These are phyloP conservation scores for Colletotrichum nymphaeae DNA, from an alignment of 2,329 filamentous ascomycete species.

Conservation along the genomic window DNA sequence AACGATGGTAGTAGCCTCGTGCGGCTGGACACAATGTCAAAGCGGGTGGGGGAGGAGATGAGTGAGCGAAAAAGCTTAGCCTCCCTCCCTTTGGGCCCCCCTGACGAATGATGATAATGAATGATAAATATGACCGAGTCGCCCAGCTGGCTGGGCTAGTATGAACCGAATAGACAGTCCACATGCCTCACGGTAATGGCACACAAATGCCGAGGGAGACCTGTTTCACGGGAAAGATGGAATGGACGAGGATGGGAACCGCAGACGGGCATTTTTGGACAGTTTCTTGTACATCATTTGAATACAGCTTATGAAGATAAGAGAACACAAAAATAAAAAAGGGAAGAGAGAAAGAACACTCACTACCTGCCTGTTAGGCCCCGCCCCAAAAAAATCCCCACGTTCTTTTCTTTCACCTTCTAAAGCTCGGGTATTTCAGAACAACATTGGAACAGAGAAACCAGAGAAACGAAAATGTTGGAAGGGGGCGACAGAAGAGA, in stretches of 20 bases:
- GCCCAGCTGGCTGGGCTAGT: conserved; percentile 19
- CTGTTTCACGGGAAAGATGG: neutral
- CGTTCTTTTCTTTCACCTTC: conserved; percentile 32
- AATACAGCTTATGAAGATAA: conserved; percentile 34
- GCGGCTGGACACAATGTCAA: neutral
- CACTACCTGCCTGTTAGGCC: conserved; percentile 1
- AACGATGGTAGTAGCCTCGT: neutral
- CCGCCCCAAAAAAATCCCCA: conserved; percentile 11
- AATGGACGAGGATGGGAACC: neutral
- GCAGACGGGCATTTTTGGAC: neutral
- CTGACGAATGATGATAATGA: neutral
- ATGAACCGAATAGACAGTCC: neutral
- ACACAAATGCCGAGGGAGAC: neutral
- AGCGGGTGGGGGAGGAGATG: neutral
- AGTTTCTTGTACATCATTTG: conserved; percentile 34
- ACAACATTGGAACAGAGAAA: conserved; percentile 24
- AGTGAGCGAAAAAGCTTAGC: neutral
- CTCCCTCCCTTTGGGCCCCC: neutral
- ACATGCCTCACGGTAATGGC: neutral
- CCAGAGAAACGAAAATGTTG: conserved; percentile 5
- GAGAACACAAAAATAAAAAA: neutral
- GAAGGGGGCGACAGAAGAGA: neutral
- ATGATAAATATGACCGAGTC: neutral
- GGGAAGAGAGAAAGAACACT: conserved; percentile 13
- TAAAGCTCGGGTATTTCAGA: conserved; percentile 38